Conservation (phyloP, 208 protist genomes). For the Wallacemonas sp. region DNA sequence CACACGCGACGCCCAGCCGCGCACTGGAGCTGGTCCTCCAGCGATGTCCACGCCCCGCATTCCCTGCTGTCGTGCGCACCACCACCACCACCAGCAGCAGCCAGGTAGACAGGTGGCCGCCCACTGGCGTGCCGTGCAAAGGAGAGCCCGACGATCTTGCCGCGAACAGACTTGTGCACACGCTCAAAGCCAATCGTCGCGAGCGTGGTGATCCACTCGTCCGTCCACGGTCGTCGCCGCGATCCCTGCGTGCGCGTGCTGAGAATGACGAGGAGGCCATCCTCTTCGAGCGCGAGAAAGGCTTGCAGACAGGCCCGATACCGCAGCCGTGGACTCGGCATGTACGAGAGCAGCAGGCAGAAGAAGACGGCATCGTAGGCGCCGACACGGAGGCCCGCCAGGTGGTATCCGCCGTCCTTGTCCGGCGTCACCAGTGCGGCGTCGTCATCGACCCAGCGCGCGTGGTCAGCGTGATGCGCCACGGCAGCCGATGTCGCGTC, state of each 20-base stretch:
- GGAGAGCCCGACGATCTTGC: constrained; percentile 73
- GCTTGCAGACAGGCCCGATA: constrained; percentile 80
- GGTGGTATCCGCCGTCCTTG: background rate
- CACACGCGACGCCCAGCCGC: constrained; percentile 32
- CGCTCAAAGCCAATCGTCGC: constrained; percentile 66
- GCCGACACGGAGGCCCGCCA: constrained; percentile 24
- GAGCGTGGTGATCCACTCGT: constrained; percentile 66
- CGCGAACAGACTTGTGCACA: constrained; percentile 61
- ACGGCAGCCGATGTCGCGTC: background rate
- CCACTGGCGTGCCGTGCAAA: constrained; percentile 37
- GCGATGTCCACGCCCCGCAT: constrained; percentile 13
- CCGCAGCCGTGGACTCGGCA: constrained; percentile 74
- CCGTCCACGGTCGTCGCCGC: constrained; percentile 54
- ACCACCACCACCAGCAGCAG: background rate
- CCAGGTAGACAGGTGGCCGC: constrained; percentile 1
- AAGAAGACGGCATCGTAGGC: constrained; percentile 79
- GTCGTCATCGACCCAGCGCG: background rate
- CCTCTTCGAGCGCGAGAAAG: constrained; percentile 64
- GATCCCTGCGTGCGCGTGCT: constrained; percentile 85
- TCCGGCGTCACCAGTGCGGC: background rate
- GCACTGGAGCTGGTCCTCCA: background rate
- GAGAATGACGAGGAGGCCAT: constrained; percentile 77
- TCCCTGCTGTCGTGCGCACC: background rate
- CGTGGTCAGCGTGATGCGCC: no score
- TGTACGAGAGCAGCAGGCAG: constrained; percentile 84